Conservation (phyloP, 176 grass and related monocot species). For the Thinopyrum elongatum region DNA sequence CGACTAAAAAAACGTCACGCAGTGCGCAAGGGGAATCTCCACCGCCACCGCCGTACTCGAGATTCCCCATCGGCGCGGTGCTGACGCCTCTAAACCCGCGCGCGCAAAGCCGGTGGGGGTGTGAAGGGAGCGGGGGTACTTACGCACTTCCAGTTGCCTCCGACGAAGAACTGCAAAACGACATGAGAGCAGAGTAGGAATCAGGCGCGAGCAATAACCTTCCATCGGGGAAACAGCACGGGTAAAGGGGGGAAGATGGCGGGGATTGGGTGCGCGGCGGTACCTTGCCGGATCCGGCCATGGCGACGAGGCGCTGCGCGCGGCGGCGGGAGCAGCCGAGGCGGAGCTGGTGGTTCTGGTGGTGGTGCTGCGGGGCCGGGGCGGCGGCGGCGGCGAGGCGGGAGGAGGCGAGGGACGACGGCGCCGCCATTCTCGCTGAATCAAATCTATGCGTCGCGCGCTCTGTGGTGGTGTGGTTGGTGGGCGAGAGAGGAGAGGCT, state of each 20-base stretch:
- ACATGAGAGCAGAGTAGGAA: neutral
- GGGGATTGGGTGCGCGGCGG: neutral
- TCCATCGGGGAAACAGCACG: neutral
- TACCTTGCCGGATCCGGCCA: constrained; percentile 99
- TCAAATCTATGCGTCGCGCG: neutral
- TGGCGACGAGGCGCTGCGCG: constrained; percentile 71
- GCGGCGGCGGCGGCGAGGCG: constrained; percentile 29
- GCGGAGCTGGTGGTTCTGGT: constrained; percentile 41
- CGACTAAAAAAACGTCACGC: neutral
- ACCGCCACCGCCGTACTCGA: neutral
- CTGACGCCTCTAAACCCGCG: neutral
- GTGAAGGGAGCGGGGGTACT: constrained; percentile 34
- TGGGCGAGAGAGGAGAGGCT: neutral
- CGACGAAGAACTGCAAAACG: constrained; percentile 89
- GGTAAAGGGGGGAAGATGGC: neutral
- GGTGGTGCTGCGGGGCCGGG: constrained; percentile 14
- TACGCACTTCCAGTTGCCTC: constrained; percentile 99
- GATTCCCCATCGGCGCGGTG: neutral
- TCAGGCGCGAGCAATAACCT: neutral
- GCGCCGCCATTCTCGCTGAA: constrained; percentile 46
- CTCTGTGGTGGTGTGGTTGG: constrained; percentile 18
- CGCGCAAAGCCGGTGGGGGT: neutral
- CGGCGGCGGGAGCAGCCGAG: constrained; percentile 46
- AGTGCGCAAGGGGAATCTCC: constrained; percentile 12
- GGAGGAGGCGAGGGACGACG: constrained; percentile 67